Percentiles rank a stretch among this genome's conserved stretches.
phyloP scores from a whole-genome alignment of 805 yeast species.

The Schizosaccharomyces cryophilus region DNA sequence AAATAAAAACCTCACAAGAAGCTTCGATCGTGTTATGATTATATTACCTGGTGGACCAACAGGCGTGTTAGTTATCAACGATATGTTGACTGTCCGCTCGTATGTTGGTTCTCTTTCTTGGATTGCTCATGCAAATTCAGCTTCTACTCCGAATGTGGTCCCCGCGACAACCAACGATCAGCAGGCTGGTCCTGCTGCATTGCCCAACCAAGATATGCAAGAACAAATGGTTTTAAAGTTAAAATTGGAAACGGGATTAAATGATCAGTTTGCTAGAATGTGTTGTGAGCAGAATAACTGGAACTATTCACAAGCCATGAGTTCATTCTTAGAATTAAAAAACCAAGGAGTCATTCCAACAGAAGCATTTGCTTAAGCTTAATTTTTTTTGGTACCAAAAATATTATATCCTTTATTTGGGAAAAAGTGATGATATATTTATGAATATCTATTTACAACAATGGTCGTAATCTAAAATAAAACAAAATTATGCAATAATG shows the following conservation, averaged over 20 bases:
- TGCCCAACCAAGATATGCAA: neutral
- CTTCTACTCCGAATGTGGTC: no score
- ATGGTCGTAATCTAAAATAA: neutral
- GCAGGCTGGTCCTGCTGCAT: no score
- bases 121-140: slow-evolving; percentile 11
- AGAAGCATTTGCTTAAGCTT: slow-evolving; percentile 2
- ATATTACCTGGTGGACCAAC: slow-evolving; percentile 44
- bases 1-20: slow-evolving; percentile 26
- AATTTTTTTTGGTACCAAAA: no score
- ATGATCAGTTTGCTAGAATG: neutral
- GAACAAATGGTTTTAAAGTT: neutral
- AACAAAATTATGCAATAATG: neutral
- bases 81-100: slow-evolving; percentile 44
- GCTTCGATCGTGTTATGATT: slow-evolving; percentile 71
- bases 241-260: neutral
- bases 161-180: no score
- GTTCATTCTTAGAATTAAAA: neutral
- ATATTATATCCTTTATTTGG: no score
- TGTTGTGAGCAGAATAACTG: neutral
- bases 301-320: neutral
- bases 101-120: slow-evolving; percentile 33
- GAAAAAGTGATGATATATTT: no score
- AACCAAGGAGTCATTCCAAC: neutral
- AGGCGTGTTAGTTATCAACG: slow-evolving; percentile 63
- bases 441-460: no score